Evolutionary conservation across 345 rosid species (phyloP).

Genomic region (Ailanthus altissimus): DNA sequence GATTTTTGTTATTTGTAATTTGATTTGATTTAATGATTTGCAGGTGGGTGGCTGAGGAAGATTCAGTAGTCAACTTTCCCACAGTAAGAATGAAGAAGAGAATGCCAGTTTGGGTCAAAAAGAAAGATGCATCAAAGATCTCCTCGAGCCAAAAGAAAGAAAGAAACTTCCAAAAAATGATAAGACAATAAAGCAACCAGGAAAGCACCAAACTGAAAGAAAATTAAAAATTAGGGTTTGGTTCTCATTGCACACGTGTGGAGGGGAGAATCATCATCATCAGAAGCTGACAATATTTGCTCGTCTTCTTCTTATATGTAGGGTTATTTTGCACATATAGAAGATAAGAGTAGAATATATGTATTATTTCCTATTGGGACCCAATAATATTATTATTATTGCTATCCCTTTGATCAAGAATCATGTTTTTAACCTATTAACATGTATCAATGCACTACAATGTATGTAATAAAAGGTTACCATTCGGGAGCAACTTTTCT

Average conservation of each 20-base stretch:
- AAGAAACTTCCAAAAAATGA: constrained; percentile 12
- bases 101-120: constrained; percentile 85
- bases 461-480: neutral
- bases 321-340: neutral
- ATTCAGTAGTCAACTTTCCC: constrained; percentile 81
- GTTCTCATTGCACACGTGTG: constrained; percentile 24
- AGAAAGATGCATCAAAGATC: constrained; percentile 32
- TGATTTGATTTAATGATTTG: constrained; percentile 3
- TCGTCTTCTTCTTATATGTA: neutral
- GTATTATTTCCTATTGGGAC: neutral
- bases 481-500: neutral
- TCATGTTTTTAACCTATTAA: neutral
- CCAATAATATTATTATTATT: neutral
- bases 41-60: constrained; percentile 91
- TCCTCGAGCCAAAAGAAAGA: neutral
- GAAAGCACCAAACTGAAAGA: neutral
- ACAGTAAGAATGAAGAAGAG: constrained; percentile 87
- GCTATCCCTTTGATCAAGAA: neutral
- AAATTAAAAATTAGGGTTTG: neutral
- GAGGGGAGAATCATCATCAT: neutral
- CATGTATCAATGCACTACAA: neutral
- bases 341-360: neutral
- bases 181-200: neutral
- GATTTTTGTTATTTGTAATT: neutral
- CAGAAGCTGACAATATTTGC: neutral